Evolutionary conservation across 192 early-diverging fungal genomes (phyloP).

Genomic region (Coemansia sp.): DNA sequence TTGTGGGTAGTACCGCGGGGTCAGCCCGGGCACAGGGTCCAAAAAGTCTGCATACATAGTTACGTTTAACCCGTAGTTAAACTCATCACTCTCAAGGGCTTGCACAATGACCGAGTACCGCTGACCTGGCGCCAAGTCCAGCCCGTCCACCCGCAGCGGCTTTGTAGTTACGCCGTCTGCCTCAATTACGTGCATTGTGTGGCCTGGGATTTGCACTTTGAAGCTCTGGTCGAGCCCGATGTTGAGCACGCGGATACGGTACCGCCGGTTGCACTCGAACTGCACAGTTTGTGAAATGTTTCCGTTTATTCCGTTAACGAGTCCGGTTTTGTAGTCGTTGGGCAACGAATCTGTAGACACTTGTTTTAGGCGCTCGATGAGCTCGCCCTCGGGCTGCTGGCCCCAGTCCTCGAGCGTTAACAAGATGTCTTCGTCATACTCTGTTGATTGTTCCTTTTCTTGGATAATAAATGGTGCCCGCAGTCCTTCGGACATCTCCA

Average conservation of each 20-base stretch:
- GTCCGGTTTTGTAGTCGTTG: background rate
- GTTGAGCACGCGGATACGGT: conserved; percentile 76
- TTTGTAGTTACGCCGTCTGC: conserved; percentile 64
- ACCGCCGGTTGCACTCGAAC: background rate
- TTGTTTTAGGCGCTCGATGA: background rate
- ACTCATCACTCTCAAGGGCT: conserved; percentile 55
- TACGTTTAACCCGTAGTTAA: conserved; percentile 58
- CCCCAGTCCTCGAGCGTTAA: conserved; percentile 67
- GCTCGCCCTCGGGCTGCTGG: conserved; percentile 1
- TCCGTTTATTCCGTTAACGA: conserved; percentile 2
- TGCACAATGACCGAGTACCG: conserved; percentile 75
- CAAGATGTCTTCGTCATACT: conserved; percentile 62
- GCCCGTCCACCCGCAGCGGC: conserved; percentile 48
- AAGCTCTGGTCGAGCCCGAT: conserved; percentile 68
- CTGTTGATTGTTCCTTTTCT: conserved; percentile 24
- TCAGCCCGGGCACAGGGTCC: conserved; percentile 56
- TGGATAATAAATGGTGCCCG: conserved; percentile 67
- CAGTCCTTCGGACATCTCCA: conserved; percentile 77
- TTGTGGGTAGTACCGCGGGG: conserved; percentile 55
- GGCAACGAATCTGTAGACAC: background rate
- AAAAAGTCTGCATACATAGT: conserved; percentile 53
- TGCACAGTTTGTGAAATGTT: background rate
- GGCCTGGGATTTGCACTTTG: conserved; percentile 69
- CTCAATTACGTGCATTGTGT: conserved; percentile 74
- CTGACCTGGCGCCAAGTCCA: conserved; percentile 67